A percentile compares a stretch with the other conserved stretches of the same genome.
Evolutionary conservation across 148 eudicot species (phyloP).

Genomic region (Rhododendron ovatum): DNA sequence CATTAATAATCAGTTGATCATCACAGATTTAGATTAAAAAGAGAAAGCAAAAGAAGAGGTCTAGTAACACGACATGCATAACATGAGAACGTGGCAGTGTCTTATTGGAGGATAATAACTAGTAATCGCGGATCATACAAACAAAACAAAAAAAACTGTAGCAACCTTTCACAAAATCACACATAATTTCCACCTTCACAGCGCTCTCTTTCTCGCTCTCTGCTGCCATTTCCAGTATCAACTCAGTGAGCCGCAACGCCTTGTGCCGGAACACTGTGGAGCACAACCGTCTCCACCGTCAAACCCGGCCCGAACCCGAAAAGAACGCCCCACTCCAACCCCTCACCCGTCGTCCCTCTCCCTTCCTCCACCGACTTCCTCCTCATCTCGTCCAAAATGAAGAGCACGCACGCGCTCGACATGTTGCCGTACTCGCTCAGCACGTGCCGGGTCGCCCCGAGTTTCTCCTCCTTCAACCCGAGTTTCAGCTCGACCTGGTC

Average conservation of each 20-base stretch:
- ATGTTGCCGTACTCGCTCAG: constrained; percentile 3
- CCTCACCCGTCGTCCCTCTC: neutral
- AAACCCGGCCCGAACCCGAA: constrained; percentile 7
- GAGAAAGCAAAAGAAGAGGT: too few relatives aligned
- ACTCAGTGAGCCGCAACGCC: neutral
- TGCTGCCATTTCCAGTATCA: neutral
- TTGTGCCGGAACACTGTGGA: neutral
- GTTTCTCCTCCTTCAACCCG: neutral
- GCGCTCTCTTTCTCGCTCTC: neutral
- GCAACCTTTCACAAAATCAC: neutral
- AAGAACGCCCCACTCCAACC: constrained; percentile 3
- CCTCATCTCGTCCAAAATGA: constrained; percentile 1
- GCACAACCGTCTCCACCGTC: constrained; percentile 2
- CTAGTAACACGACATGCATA: too few relatives aligned
- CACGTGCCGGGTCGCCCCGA: neutral
- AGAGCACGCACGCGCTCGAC: constrained; percentile 2
- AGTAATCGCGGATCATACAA: too few relatives aligned
- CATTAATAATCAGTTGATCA: too few relatives aligned
- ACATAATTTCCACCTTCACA: too few relatives aligned
- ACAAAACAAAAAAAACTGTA: too few relatives aligned
- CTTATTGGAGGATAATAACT: too few relatives aligned
- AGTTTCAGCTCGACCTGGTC: constrained; percentile 3
- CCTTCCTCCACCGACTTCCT: neutral
- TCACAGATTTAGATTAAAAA: too few relatives aligned
- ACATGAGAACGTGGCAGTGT: too few relatives aligned